These are phyloP conservation scores for Trametes cubensis DNA, from an alignment of 768 basidiomycete genomes.

Conservation along the genomic window DNA sequence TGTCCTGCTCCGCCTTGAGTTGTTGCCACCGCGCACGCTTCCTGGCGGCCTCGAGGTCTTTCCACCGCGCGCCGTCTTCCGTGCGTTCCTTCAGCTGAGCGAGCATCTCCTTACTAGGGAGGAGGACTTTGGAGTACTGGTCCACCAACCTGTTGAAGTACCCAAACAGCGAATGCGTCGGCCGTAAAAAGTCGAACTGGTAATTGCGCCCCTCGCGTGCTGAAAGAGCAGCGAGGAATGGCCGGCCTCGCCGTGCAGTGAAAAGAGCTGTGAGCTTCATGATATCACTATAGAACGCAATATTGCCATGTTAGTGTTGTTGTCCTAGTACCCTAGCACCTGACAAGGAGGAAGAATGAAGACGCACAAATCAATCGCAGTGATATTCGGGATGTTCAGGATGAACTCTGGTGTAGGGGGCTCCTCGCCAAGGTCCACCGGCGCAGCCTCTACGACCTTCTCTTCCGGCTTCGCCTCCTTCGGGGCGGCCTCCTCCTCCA, in stretches of 20 bases:
- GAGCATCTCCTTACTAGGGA: slow-evolving; percentile 77
- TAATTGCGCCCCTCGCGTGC: slow-evolving; percentile 91
- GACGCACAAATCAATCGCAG: slow-evolving; percentile 85
- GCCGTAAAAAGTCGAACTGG: slow-evolving; percentile 96
- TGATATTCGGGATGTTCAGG: slow-evolving; percentile 85
- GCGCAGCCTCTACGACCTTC: slow-evolving; percentile 41
- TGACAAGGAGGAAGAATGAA: background rate
- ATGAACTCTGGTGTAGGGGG: slow-evolving; percentile 84
- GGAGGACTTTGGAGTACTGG: slow-evolving; percentile 89
- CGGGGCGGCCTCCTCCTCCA: slow-evolving; percentile 60
- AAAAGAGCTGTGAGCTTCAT: slow-evolving; percentile 96
- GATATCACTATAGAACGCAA: slow-evolving; percentile 66
- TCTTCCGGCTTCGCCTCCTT: slow-evolving; percentile 36
- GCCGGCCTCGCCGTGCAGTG: slow-evolving; percentile 87
- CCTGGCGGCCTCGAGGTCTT: slow-evolving; percentile 71
- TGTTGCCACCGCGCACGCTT: slow-evolving; percentile 90
- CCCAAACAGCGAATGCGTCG: slow-evolving; percentile 93
- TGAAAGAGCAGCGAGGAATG: slow-evolving; percentile 84
- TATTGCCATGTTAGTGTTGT: background rate
- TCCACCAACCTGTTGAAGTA: slow-evolving; percentile 98
- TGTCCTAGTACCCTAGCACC: background rate
- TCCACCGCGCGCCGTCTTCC: slow-evolving; percentile 71
- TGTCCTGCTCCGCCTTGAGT: slow-evolving; percentile 79
- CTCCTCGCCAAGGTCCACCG: slow-evolving; percentile 68
- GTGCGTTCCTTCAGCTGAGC: slow-evolving; percentile 68